Percentiles rank a stretch among this genome's conserved stretches.
These are phyloP conservation scores for Lepidium sativum DNA, from an alignment of 345 rosid genomes.

Conservation along the genomic window DNA sequence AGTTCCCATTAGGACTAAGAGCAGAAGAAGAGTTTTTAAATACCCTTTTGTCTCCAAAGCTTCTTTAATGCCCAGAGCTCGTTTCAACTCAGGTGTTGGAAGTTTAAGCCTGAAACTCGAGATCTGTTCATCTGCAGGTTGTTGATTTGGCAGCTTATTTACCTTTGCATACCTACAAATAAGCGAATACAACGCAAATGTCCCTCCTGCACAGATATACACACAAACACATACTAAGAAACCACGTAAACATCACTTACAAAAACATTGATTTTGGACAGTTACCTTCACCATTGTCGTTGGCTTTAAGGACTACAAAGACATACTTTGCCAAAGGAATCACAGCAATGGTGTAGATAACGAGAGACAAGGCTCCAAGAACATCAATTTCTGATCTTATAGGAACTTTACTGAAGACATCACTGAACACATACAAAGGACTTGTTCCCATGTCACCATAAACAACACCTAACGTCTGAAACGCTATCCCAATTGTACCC, in stretches of 20 bases:
- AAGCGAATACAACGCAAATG: conserved; percentile 87
- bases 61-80: conserved; percentile 79
- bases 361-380: conserved; percentile 89
- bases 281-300: conserved; percentile 92
- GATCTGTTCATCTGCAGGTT: conserved; percentile 86
- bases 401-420: conserved; percentile 87
- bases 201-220: conserved; percentile 67
- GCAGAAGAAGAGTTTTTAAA: conserved; percentile 64
- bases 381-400: conserved; percentile 74
- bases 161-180: conserved; percentile 90
- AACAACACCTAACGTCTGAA: conserved; percentile 96
- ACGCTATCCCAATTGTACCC: conserved; percentile 66
- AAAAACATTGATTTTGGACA: neutral
- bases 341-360: conserved; percentile 87
- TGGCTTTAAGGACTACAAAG: conserved; percentile 93
- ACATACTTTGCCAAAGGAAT: conserved; percentile 84
- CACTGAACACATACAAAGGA: conserved; percentile 87
- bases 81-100: conserved; percentile 90
- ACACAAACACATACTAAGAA: conserved; percentile 11
- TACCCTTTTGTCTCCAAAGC: conserved; percentile 58
- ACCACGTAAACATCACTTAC: conserved; percentile 39
- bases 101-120: conserved; percentile 85
- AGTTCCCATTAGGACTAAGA: conserved; percentile 91
- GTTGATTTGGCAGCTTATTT: conserved; percentile 82
- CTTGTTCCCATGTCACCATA: conserved; percentile 98